Base-by-base conservation (phyloP, 2,329 filamentous ascomycete genomes). In the Sclerotinia subarctica region DNA sequence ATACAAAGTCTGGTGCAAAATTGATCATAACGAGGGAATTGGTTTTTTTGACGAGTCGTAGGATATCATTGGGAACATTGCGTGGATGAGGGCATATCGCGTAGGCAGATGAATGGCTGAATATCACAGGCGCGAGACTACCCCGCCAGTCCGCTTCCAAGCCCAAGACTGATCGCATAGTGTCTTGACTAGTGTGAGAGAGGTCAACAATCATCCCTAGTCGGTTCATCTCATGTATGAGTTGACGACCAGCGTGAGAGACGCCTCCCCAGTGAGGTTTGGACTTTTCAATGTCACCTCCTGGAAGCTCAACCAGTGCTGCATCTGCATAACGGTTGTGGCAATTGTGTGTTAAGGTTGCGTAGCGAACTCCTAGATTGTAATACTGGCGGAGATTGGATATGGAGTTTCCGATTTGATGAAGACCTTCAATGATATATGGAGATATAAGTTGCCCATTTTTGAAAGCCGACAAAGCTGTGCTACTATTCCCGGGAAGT, bases 201-300 rank as follows among this genome's bases (percentile, higher is more conserved):
- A 97, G 83, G 77, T 97, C 94, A 52, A 98, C 91, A n/a, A 97
- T 88, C 89, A 97, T 93, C 35, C 94, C 94, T 2, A 97, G 82
- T 3, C 94, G 86, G 78, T 97, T 98, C 94, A 98, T 97, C 81
- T 98, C 94, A 47, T 83, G 82, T 56, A 98, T 82, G 0, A 97
- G 80, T 17, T 83, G 77, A 64, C 86, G 85, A 5, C 94, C 94
- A 1, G 84, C 83, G 0, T 84, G 81, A 69, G 90, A 94, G 1
- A 98, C 83, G 2, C 94, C 94, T 64, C 84, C 81, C 86, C 89
- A 91, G 67, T 85, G 81, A 0, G 90, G 86, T 64, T 84, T 81
- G 79, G 72, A 80, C 76, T 74, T 69, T 19, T 66, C 66, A 11
- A 73, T 56, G 2, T 66, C 69, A 21, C 71, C 72, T 21, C 65